Evolutionary conservation across 1,139 yeast species (phyloP), one percentile per base, ranked within the genome.

Genomic region (Blastobotrys malaysiensis): DNA sequence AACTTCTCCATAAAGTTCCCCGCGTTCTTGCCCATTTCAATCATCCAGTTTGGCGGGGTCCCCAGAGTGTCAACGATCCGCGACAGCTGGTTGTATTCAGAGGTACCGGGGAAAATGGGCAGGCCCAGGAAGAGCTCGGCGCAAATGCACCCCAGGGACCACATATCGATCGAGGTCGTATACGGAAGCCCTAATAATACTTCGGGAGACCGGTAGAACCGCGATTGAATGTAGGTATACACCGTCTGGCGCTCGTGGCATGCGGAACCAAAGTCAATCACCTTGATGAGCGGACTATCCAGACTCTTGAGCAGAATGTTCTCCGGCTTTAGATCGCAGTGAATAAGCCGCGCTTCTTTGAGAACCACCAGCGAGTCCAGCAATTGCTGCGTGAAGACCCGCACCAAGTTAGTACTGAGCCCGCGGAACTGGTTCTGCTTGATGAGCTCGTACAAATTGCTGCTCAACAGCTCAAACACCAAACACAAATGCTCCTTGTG

Each of bases 131-230:
- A 93, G 53, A 93, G 73, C 68, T 93, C 99, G 0, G 97, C 97
- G 39, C 91, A 86, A 53, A 95, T 93, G 73, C 99, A 93, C 1
- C 99, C 99, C 48, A 93, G 75, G 1, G 98, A 90, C 99, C 99
- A 93, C 91, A 93, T 90, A 69, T 93, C 99, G 55, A 93, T 93
- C 7, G 96, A 84, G 19, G 96, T 84, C 0, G 97, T 87, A 59
- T 75, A 74, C 4, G 97, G 96, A 49, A 93, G 76, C 0, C 99
- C 99, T 27, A 93, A 72, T 3, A 93, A 82, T 18, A 93, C 96
- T 69, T 93, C 99, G 0, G 99, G 99, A 0, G 97, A 88, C 58
- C 99, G 78, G 70, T 95, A 95, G 68, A 93, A 95, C 55, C 99
- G 77, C 6, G 97, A 89, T 69, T 95, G 99, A 58, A 95, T 90